Base-by-base conservation (phyloP, 306 rosid species). In the Cicer yamashitae region DNA sequence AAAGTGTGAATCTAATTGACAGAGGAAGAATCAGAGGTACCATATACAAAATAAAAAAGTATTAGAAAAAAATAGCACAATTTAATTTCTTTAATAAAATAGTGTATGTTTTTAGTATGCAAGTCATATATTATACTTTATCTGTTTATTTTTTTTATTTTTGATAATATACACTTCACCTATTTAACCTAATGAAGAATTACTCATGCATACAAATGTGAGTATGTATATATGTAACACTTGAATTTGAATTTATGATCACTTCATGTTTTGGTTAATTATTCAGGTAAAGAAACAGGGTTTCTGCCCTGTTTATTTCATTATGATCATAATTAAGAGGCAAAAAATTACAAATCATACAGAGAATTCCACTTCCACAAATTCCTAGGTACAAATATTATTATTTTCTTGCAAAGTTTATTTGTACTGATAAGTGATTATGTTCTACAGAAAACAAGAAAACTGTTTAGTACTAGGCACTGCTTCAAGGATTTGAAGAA, bases 281-380 rank as follows among this genome's bases (percentile, higher is more conserved):
- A 46, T 66, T 38, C 71, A 39, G 52, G 37, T 34, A 71, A 71
- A 52, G 59, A 79, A 65, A 73, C 70, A 65, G 62, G 79, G 78
- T 65, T 73, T 57, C 52, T 72, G 38, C 75, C 58, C 58, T 74
- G 66, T 80, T 67, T 80, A 3, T 66, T 57, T 64, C 46, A 13
- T 45, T 73, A 54, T 17, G 54, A 56, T 7, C 38, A 71, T 37
- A 79, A 52, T 79, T 10, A 22, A 1, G 30, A 22, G 3, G 30
- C 30, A 22, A 22, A 22, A 22, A 22, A 22, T 22, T 22, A 22
- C 30, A 22, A 22, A 22, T 10, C 11, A 44, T 56, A 8, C 9
- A 44, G 2, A 39, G 66, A 78, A 30, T 51, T 71, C 67, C 51
- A 71, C 73, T 51, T 71, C 67, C 51, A 71, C 73, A 71, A 63